Base-by-base conservation (phyloP, 2,329 filamentous ascomycete genomes). In the Scedosporium aurantiacum region DNA sequence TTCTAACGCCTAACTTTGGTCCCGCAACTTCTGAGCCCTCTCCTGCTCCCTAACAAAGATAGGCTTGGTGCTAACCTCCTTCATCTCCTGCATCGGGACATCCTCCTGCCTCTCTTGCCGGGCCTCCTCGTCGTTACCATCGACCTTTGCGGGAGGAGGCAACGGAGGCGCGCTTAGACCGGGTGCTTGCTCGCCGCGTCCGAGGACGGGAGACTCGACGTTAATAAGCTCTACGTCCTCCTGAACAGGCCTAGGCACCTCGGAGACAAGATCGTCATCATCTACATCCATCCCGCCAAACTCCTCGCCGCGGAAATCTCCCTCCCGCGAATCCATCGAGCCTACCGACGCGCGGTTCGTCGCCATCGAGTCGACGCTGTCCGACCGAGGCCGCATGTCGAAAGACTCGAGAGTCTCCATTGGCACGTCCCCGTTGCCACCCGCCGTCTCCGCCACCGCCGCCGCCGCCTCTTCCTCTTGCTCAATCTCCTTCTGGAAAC, bases 401-500 rank as follows among this genome's bases (percentile, higher is more conserved):
- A 50, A 58, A 12, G 60, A 43, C 14, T 27, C 32, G 10, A 61
- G 21, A 6, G 56, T 58, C 64, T 61, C 63, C 65, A 5, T 65
- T 61, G 18, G 70, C 66, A 3, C 67, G 65, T 8, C 65, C 64
- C 57, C 66, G n/a, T n/a, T n/a, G n/a, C n/a, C n/a, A n/a, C n/a
- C n/a, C n/a, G n/a, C n/a, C n/a, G n/a, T n/a, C n/a, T n/a, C n/a
- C n/a, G n/a, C n/a, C n/a, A n/a, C 50, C 7, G 21, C 21, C 2
- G 25, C 28, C 28, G 54, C 54, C 2, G 54, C 65, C 63, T 78
- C 76, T 25, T 57, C 59, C 23, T 60, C 59, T 47, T 74, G 72
- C 21, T 70, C 71, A 5, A 83, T 71, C 65, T 84, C 81, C 58
- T 76, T 73, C 18, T 74, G 74, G 68, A 84, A 84, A 1, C 73